phyloP scores from a whole-genome alignment of 495 filamentous ascomycete species.

The Hypoxylon cercidicola region DNA sequence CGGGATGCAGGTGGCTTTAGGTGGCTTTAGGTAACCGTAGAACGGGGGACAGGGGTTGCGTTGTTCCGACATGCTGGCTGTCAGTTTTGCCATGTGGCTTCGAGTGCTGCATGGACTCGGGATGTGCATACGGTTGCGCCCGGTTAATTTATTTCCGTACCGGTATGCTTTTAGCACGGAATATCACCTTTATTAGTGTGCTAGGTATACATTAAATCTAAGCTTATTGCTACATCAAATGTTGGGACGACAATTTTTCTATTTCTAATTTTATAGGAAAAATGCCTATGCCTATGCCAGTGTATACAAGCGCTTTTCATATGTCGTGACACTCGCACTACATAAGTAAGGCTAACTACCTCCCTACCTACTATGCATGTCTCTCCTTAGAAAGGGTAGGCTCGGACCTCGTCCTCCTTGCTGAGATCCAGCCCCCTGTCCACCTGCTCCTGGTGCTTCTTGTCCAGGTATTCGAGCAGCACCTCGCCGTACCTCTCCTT shows the following conservation, averaged over 20 bases:
- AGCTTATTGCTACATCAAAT: too few relatives aligned
- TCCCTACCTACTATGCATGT: not conserved
- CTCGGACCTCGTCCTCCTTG: conserved; percentile 66
- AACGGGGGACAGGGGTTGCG: conserved; percentile 9
- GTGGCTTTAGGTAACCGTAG: conserved; percentile 1
- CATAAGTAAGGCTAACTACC: not conserved
- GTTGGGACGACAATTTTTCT: too few relatives aligned
- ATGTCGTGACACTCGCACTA: too few relatives aligned
- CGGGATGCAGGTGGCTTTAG: conserved; percentile 30
- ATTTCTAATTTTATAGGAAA: too few relatives aligned
- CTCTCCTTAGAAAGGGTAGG: conserved; percentile 40
- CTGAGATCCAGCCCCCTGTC: conserved; percentile 69
- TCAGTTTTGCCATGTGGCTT: conserved; percentile 12
- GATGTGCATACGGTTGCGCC: not conserved
- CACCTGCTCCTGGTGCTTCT: conserved; percentile 81
- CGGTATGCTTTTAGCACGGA: not conserved
- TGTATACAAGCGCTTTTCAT: too few relatives aligned
- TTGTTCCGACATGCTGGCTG: conserved; percentile 36
- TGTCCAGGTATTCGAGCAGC: conserved; percentile 83
- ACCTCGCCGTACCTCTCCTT: conserved; percentile 81
- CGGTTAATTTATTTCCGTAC: not conserved
- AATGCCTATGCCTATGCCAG: too few relatives aligned
- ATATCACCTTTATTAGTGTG: too few relatives aligned
- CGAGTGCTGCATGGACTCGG: conserved; percentile 8
- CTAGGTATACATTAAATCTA: too few relatives aligned